Evolutionary conservation across 305 asterid species (phyloP).

Genomic region (Euphrasia arctica): DNA sequence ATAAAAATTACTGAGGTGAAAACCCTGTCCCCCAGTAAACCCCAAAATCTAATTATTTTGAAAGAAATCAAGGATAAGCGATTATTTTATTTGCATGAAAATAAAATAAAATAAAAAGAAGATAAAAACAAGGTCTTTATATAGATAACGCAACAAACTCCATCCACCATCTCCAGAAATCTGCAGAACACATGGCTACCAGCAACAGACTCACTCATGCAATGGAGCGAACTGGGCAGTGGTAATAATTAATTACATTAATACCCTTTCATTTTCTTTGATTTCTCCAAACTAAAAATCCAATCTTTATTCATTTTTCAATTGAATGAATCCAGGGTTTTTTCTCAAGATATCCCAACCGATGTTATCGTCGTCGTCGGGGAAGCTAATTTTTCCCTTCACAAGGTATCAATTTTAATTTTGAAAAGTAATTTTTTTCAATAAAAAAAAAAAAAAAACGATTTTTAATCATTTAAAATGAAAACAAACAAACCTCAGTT

Average conservation of each 20-base stretch:
- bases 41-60: conserved; percentile 8
- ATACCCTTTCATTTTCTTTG: not conserved
- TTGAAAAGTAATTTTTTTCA: not conserved
- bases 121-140: conserved; percentile 32
- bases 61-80: not conserved
- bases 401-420: conserved; percentile 58
- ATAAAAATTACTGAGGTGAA: not conserved
- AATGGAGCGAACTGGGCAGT: conserved; percentile 95
- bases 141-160: conserved; percentile 28
- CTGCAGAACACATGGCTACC: conserved; percentile 1
- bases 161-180: not conserved
- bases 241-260: conserved; percentile 36
- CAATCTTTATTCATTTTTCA: conserved; percentile 5
- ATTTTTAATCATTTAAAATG: no score
- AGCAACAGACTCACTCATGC: conserved; percentile 51
- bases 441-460: no score
- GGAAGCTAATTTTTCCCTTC: conserved; percentile 76
- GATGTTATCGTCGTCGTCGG: conserved; percentile 81
- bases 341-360: conserved; percentile 70
- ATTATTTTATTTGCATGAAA: conserved; percentile 24
- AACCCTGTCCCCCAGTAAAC: conserved; percentile 28
- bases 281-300: not conserved
- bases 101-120: conserved; percentile 25
- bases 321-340: conserved; percentile 48
- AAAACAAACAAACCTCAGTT: conserved; percentile 39